Conservation (phyloP, 1,139 yeast species). For the Yamadazyma friedrichii region DNA sequence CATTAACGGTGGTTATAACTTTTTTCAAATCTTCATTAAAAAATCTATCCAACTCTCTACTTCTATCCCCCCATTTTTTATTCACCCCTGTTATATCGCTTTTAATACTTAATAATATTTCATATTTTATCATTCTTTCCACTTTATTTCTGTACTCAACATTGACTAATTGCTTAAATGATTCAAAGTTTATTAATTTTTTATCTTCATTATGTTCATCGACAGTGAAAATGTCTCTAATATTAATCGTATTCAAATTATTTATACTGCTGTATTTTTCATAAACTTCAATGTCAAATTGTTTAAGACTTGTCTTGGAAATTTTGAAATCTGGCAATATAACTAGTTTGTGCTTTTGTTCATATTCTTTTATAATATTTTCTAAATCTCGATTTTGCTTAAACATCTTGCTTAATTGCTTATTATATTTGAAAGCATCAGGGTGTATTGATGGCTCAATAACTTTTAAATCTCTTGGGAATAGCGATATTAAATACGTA, state of each 20-base stretch:
- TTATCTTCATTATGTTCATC: constrained; percentile 2
- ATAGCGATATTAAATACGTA: constrained; percentile 32
- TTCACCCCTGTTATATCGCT: constrained; percentile 31
- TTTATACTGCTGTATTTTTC: background rate
- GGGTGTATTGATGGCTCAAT: constrained; percentile 21
- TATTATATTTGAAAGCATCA: constrained; percentile 32
- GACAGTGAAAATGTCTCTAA: constrained; percentile 5
- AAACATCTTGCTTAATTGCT: constrained; percentile 28
- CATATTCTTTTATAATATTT: constrained; percentile 22
- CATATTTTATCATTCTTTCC: constrained; percentile 35
- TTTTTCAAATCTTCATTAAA: constrained; percentile 22
- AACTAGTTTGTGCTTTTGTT: constrained; percentile 22
- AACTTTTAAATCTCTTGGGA: constrained; percentile 28
- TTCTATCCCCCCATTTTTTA: constrained; percentile 42
- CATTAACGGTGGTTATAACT: constrained; percentile 23
- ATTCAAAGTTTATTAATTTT: constrained; percentile 30
- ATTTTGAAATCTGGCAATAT: constrained; percentile 30
- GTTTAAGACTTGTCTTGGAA: constrained; percentile 28
- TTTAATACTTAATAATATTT: constrained; percentile 32
- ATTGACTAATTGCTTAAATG: constrained; percentile 31
- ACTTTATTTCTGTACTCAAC: constrained; percentile 35
- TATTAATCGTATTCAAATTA: background rate
- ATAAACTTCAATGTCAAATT: constrained; percentile 19
- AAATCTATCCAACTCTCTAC: constrained; percentile 37
- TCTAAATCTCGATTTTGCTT: constrained; percentile 28